Percentiles rank a stretch among this genome's conserved stretches.
Conservation (phyloP, 371 early-diverging fungal species). For the Mortierella sp. region DNA sequence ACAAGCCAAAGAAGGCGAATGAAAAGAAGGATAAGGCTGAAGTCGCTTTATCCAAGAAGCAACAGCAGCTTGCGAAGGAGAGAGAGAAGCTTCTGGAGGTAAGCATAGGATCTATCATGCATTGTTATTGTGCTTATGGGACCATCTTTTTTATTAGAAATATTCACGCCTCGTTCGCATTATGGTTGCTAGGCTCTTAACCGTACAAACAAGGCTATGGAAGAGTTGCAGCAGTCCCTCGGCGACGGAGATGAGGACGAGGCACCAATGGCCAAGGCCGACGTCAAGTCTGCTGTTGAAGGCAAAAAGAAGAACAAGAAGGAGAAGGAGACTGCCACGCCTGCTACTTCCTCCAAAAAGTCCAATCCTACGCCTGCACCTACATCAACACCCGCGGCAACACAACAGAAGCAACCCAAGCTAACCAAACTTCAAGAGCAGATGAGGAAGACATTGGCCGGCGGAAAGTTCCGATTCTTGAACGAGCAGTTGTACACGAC, state of each 20-base stretch:
- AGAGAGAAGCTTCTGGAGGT: constrained; percentile 49
- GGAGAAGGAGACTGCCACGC: constrained; percentile 13
- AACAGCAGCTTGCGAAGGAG: constrained; percentile 49
- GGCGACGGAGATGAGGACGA: constrained; percentile 36
- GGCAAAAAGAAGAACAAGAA: constrained; percentile 31
- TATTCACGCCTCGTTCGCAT: background rate
- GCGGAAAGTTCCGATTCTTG: constrained; percentile 93
- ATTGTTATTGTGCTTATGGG: background rate
- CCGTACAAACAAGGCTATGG: constrained; percentile 46
- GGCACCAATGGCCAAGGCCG: constrained; percentile 28
- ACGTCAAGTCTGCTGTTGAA: constrained; percentile 31
- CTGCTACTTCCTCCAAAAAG: background rate
- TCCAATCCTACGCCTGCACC: background rate
- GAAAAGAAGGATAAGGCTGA: constrained; percentile 19
- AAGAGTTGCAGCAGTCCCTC: constrained; percentile 38
- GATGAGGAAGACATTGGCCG: constrained; percentile 88
- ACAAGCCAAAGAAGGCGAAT: constrained; percentile 7
- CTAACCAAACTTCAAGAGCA: constrained; percentile 80
- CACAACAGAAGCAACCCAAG: constrained; percentile 44
- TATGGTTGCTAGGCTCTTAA: constrained; percentile 24
- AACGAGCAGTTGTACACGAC: constrained; percentile 97
- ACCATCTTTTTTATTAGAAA: background rate
- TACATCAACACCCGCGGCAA: constrained; percentile 12
- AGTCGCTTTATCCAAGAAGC: constrained; percentile 27
- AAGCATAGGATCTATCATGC: background rate